phyloP scores from a whole-genome alignment of 169 alveolate species.

The Plasmodium cynomolgi region DNA sequence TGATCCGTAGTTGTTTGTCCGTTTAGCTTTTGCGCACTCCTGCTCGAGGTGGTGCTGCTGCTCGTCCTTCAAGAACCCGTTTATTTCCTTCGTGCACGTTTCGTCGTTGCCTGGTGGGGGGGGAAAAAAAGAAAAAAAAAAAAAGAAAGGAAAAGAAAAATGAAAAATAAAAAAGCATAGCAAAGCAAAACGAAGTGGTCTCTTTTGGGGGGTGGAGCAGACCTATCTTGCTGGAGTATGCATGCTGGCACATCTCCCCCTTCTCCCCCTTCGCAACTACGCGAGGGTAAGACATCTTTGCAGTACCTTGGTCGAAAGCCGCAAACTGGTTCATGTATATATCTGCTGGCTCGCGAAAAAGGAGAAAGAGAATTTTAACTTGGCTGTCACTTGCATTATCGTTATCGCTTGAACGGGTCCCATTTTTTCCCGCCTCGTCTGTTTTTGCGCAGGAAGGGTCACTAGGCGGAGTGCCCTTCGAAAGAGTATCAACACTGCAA shows the following conservation, averaged over 20 bases:
- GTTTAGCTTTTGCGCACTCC: not conserved
- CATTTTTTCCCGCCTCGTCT: not conserved
- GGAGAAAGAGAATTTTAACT: slow-evolving; percentile 29
- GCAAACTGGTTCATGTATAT: slow-evolving; percentile 63
- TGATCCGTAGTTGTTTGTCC: slow-evolving; percentile 8
- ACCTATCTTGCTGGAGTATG: not conserved
- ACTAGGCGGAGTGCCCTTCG: not conserved
- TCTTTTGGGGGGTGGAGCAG: not conserved
- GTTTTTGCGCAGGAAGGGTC: not conserved
- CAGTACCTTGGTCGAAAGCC: slow-evolving; percentile 27
- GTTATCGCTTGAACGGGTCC: not conserved
- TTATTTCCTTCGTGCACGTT: slow-evolving; percentile 14
- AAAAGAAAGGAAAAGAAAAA: not conserved
- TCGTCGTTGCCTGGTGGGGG: slow-evolving; percentile 20
- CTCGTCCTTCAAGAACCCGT: slow-evolving; percentile 39
- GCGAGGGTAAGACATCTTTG: not conserved
- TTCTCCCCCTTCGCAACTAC: not conserved
- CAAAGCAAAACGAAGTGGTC: not conserved
- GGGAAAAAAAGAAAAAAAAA: not conserved
- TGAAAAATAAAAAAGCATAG: not conserved
- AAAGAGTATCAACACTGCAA: not conserved
- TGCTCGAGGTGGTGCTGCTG: slow-evolving; percentile 1
- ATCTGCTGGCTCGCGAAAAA: slow-evolving; percentile 55
- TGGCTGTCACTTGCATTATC: slow-evolving; percentile 24
- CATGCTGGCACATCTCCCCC: not conserved